These are phyloP conservation scores for Chlorella sp. DNA, from an alignment of 139 green algal genomes.

Conservation along the genomic window DNA sequence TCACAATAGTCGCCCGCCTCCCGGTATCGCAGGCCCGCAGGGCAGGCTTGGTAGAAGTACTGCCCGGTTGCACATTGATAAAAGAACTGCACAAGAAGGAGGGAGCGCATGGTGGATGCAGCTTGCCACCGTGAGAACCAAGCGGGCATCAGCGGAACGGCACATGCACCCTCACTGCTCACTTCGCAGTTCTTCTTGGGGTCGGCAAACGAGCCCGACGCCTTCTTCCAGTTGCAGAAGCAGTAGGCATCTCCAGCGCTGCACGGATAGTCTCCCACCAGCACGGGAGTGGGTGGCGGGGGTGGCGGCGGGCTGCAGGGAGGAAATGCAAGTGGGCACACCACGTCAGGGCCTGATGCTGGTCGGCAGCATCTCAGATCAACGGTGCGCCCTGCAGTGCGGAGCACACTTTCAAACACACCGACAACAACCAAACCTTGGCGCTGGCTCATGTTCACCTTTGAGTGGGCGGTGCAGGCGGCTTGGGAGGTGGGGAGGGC, in stretches of 20 bases:
- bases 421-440: too few relatives aligned
- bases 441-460: too few relatives aligned
- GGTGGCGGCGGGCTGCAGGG: slow-evolving; percentile 13
- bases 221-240: slow-evolving; percentile 8
- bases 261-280: slow-evolving; percentile 1
- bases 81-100: too few relatives aligned
- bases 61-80: too few relatives aligned
- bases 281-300: not conserved
- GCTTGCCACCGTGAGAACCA: too few relatives aligned
- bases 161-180: not conserved
- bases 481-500: not conserved
- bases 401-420: too few relatives aligned
- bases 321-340: not conserved
- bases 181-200: slow-evolving; percentile 4
- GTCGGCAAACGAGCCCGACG: not conserved
- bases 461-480: not conserved
- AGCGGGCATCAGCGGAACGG: too few relatives aligned
- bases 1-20: too few relatives aligned
- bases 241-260: not conserved
- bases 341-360: not conserved
- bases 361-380: not conserved
- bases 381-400: too few relatives aligned
- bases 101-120: too few relatives aligned
- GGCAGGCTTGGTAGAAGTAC: too few relatives aligned
- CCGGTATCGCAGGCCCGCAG: too few relatives aligned